Evolutionary conservation across 2,329 filamentous ascomycete genomes (phyloP).

Genomic region (Simplicillium aogashimaense): DNA sequence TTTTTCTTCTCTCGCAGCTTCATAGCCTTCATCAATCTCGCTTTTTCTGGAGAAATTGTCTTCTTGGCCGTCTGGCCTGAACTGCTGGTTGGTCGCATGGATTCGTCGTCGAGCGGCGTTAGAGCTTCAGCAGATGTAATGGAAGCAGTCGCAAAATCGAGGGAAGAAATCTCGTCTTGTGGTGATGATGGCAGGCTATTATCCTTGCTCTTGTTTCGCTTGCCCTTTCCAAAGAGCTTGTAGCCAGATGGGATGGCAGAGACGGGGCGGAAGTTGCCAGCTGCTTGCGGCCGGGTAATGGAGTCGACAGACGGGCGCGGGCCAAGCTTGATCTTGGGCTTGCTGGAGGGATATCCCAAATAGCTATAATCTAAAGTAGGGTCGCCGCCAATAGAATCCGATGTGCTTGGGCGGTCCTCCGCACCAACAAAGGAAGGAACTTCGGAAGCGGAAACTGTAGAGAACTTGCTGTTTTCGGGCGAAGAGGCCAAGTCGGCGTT

Average conservation of each 20-base stretch:
- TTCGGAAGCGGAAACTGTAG: slow-evolving; percentile 33
- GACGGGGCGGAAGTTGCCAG: slow-evolving; percentile 57
- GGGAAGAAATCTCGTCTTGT: slow-evolving; percentile 25
- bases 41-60: slow-evolving; percentile 77
- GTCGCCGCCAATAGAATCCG: slow-evolving; percentile 31
- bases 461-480: slow-evolving; percentile 40
- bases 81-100: slow-evolving; percentile 29
- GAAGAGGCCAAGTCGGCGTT: slow-evolving; percentile 41
- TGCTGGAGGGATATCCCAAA: slow-evolving; percentile 41
- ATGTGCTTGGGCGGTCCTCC: slow-evolving; percentile 31
- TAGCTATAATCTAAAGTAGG: slow-evolving; percentile 26
- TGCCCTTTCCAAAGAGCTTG: slow-evolving; percentile 55
- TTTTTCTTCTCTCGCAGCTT: slow-evolving; percentile 78
- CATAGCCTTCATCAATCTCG: slow-evolving; percentile 86
- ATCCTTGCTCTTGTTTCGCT: slow-evolving; percentile 28
- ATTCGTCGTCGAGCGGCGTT: slow-evolving; percentile 23
- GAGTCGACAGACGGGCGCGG: slow-evolving; percentile 70
- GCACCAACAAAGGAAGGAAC: slow-evolving; percentile 41
- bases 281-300: slow-evolving; percentile 50
- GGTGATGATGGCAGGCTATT: slow-evolving; percentile 15
- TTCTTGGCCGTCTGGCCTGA: slow-evolving; percentile 36
- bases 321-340: slow-evolving; percentile 80
- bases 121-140: slow-evolving; percentile 11
- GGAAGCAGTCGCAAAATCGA: slow-evolving; percentile 20
- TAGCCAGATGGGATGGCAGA: slow-evolving; percentile 75